Base-by-base conservation (phyloP, 2,329 filamentous ascomycete species). In the Drechmeria coniospora region DNA sequence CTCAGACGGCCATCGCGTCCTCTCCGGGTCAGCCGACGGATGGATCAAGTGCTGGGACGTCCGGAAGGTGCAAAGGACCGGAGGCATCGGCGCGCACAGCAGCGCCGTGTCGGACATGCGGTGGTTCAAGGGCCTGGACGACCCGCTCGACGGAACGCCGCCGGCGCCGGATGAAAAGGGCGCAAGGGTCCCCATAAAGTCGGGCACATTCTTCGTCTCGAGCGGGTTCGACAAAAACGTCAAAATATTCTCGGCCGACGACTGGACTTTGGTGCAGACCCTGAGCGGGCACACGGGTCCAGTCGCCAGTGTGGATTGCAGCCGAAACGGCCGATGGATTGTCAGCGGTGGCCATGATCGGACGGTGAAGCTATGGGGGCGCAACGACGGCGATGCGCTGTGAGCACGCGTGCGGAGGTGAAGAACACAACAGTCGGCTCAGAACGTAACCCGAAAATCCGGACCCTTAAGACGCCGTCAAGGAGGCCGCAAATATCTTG, bases 21-120 rank as follows among this genome's bases (percentile, higher is more conserved):
- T 95, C n/a, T 84, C 84, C 0, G 86, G 84, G 2, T 92, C 84
- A 10, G 83, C 77, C 2, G 90, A 98, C 47, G 87, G 87, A 12
- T 95, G 90, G 70, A 75, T 93, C 45, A 95, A 94, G 53, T 94
- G 87, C 55, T 98, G 90, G 90, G 90, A 98, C 47, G 66, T 98
- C 28, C 74, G 90, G 25, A 87, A 90, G 43, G 86, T 95, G 26
- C 71, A 79, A 41, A 75, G 76, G 36, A 77, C 72, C 0, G 87
- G 82, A 9, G 81, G 79, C 12, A 79, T 98, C 25, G 90, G 87
- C 26, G 87, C 90, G 6, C 90, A 98, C 51, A 78, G 73, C 27
- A 87, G 83, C 37, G 79, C 90, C 19, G 86, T 98, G 6, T 90
- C 84, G 1, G 90, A 98, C 50, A 57, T 98, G 36, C 67, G 84